phyloP scores from a whole-genome alignment of 2,329 filamentous ascomycete genomes.

The Ophiocordyceps polyrhachis-furcata region DNA sequence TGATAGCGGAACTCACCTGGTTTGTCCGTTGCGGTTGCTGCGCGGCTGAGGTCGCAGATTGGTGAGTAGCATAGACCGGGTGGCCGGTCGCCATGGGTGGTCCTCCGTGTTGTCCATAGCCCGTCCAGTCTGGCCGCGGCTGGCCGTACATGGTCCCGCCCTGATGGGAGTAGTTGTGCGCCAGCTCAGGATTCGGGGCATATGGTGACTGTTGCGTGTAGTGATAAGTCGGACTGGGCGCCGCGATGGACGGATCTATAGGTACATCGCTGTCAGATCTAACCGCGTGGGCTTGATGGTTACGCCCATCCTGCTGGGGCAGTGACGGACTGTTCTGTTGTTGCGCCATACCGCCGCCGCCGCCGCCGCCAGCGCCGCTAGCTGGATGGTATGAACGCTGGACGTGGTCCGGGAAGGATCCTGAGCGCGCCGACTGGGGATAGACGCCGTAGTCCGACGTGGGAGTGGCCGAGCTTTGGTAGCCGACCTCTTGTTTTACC shows the following conservation, averaged over 20 bases:
- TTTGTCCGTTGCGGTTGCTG: constrained; percentile 32
- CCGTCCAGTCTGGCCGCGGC: constrained; percentile 56
- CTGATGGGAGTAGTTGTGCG: constrained; percentile 52
- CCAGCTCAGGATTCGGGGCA: constrained; percentile 68
- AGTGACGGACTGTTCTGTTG: constrained; percentile 91
- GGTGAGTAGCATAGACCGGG: constrained; percentile 27
- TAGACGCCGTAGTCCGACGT: constrained; percentile 78
- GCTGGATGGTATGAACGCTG: constrained; percentile 69
- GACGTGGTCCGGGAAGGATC: constrained; percentile 74
- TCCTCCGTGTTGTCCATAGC: constrained; percentile 37
- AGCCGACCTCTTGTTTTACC: constrained; percentile 63
- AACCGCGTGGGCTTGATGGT: constrained; percentile 57
- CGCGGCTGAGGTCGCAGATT: constrained; percentile 34
- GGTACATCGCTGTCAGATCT: constrained; percentile 94
- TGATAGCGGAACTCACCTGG: constrained; percentile 30
- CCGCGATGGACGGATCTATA: constrained; percentile 97
- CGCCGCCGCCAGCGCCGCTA: constrained; percentile 46
- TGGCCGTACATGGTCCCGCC: constrained; percentile 46
- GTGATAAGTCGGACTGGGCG: constrained; percentile 79
- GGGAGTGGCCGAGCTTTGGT: constrained; percentile 63
- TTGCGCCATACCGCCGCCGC: constrained; percentile 95
- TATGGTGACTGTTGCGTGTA: constrained; percentile 77
- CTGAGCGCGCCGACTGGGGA: constrained; percentile 56
- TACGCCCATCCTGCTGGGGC: constrained; percentile 64
- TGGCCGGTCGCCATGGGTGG: constrained; percentile 31